phyloP scores from a whole-genome alignment of 75 land plant species.

The Picea sitchensis region DNA sequence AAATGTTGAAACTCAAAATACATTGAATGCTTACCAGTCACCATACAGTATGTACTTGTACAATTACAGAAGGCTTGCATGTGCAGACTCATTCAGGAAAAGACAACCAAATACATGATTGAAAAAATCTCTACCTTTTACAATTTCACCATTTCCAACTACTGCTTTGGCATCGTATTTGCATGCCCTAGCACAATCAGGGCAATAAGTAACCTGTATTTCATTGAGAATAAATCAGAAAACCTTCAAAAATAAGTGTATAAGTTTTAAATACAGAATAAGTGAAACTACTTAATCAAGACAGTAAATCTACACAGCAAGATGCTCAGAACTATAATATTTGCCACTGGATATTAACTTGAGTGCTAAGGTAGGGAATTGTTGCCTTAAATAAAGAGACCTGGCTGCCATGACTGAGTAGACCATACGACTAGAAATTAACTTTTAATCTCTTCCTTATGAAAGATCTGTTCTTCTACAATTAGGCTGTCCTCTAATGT shows the following conservation, averaged over 20 bases:
- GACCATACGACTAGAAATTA: no score
- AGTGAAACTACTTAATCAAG: background rate
- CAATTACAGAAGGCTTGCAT: slow-evolving; percentile 44
- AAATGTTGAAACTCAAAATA: background rate
- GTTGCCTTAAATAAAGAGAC: no score
- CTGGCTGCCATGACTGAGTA: no score
- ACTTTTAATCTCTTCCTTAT: no score
- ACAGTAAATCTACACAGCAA: no score
- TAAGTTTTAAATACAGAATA: background rate
- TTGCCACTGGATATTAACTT: no score
- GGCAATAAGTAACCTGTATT: slow-evolving; percentile 91
- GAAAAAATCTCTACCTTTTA: slow-evolving; percentile 65
- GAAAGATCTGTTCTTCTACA: no score
- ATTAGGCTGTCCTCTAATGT: no score
- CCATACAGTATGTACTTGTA: background rate
- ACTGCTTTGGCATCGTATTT: slow-evolving; percentile 76
- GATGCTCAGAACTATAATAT: no score
- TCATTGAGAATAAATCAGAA: slow-evolving; percentile 1
- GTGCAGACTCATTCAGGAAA: slow-evolving; percentile 59
- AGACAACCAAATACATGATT: slow-evolving; percentile 89
- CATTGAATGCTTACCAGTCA: background rate
- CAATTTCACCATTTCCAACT: slow-evolving; percentile 38
- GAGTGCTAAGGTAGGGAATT: no score
- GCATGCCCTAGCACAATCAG: slow-evolving; percentile 94
- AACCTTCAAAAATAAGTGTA: background rate